Conservation (phyloP, 257 asterid genomes). For the Gentiana straminea region DNA sequence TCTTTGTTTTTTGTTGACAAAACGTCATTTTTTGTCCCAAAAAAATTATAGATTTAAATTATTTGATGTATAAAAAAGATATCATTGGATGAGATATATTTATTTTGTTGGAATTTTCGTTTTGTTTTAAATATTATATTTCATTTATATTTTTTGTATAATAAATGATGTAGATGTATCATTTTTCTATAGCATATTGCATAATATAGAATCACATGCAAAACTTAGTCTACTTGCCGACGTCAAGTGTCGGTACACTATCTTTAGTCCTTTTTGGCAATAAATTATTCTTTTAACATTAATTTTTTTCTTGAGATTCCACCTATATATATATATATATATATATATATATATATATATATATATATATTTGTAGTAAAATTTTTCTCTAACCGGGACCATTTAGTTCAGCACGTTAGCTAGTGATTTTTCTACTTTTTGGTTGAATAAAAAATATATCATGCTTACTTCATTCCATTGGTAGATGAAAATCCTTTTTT, state of each 20-base stretch:
- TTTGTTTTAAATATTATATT: too few relatives aligned
- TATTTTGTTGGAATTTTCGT: too few relatives aligned
- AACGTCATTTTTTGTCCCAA: too few relatives aligned
- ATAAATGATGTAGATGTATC: too few relatives aligned
- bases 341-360: constrained; percentile 8
- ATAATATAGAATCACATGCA: not conserved
- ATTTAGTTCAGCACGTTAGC: constrained; percentile 5
- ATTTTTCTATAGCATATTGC: too few relatives aligned
- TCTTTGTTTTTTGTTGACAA: too few relatives aligned
- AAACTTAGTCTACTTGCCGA: constrained; percentile 28
- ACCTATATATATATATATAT: not conserved
- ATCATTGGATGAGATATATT: too few relatives aligned
- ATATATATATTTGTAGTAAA: not conserved
- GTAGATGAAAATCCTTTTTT: too few relatives aligned
- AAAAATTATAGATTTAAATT: too few relatives aligned
- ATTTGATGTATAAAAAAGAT: too few relatives aligned
- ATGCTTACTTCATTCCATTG: too few relatives aligned
- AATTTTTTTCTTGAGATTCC: not conserved
- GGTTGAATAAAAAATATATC: not conserved
- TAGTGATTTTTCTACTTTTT: not conserved
- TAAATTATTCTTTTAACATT: not conserved
- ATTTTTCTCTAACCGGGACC: constrained; percentile 11
- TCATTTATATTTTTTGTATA: too few relatives aligned
- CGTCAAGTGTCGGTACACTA: constrained; percentile 31
- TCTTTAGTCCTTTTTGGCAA: not conserved